Evolutionary conservation across 768 basidiomycete genomes (phyloP).

Genomic region (Saitozyma podzolica): DNA sequence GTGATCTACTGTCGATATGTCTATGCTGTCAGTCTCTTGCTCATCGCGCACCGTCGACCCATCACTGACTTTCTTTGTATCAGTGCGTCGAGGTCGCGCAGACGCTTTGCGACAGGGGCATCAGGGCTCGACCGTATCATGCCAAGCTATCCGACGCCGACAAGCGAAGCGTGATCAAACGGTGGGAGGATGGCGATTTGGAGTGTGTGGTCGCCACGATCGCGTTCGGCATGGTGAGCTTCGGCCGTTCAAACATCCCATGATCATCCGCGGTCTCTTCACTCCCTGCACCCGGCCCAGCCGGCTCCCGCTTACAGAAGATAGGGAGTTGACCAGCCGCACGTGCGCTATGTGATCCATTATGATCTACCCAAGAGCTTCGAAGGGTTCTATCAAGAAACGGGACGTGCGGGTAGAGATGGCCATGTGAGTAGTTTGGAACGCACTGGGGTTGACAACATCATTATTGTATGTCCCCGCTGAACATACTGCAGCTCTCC

Average conservation of each 20-base stretch:
- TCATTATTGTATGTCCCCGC: too few relatives aligned
- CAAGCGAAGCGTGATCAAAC: constrained; percentile 17
- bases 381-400: constrained; percentile 53
- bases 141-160: constrained; percentile 22
- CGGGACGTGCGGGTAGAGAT: constrained; percentile 53
- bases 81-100: constrained; percentile 46
- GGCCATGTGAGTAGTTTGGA: constrained; percentile 38
- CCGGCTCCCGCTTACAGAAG: constrained; percentile 1
- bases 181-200: constrained; percentile 33
- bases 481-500: constrained; percentile 32
- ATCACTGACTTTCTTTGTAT: background rate
- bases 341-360: constrained; percentile 54
- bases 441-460: background rate
- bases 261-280: background rate
- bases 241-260: background rate
- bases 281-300: background rate
- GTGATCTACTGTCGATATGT: constrained; percentile 49
- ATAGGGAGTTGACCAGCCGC: constrained; percentile 52
- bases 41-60: too few relatives aligned
- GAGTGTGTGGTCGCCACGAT: constrained; percentile 47
- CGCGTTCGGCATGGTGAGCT: constrained; percentile 53
- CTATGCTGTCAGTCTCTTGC: constrained; percentile 26
- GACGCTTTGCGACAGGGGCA: constrained; percentile 31
- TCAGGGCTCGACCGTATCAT: constrained; percentile 42
- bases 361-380: constrained; percentile 53